Evolutionary conservation across 2,329 filamentous ascomycete species (phyloP).

Genomic region (Colletotrichum australisinense): DNA sequence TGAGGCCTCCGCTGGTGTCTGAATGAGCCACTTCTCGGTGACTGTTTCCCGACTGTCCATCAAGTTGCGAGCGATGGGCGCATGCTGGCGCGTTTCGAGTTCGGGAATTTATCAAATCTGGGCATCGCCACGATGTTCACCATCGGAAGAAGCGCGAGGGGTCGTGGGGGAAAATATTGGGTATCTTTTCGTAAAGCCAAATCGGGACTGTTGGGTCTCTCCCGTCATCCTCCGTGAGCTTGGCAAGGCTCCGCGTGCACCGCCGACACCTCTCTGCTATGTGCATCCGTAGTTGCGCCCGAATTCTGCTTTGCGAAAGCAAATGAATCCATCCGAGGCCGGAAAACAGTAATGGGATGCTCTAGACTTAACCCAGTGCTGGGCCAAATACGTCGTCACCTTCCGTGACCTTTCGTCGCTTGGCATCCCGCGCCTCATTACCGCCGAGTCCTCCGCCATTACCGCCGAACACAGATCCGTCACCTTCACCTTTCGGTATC

Average conservation of each 20-base stretch:
- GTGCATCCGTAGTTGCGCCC: background rate
- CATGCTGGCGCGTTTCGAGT: background rate
- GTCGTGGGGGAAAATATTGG: background rate
- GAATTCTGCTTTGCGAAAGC: background rate
- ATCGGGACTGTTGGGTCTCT: background rate
- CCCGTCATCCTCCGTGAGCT: background rate
- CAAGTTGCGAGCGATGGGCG: background rate
- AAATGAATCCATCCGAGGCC: background rate
- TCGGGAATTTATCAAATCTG: background rate
- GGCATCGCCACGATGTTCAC: conserved; percentile 4
- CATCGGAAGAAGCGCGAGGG: background rate
- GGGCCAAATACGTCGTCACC: conserved; percentile 60
- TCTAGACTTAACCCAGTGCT: conserved; percentile 4
- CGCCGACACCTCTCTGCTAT: background rate
- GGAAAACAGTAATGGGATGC: background rate
- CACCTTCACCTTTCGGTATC: conserved; percentile 46
- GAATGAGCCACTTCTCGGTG: background rate
- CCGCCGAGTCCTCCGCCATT: conserved; percentile 33
- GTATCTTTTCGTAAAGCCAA: conserved; percentile 28
- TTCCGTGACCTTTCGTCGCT: conserved; percentile 57
- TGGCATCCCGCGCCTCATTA: conserved; percentile 50
- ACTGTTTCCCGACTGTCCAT: background rate
- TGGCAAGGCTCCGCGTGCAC: background rate
- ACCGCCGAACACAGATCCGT: conserved; percentile 60
- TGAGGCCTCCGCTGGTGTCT: conserved; percentile 22